Evolutionary conservation across 1,284 basidiomycete species (phyloP), one percentile per base, ranked within the genome.

Genomic region (Polyporus tsugae): DNA sequence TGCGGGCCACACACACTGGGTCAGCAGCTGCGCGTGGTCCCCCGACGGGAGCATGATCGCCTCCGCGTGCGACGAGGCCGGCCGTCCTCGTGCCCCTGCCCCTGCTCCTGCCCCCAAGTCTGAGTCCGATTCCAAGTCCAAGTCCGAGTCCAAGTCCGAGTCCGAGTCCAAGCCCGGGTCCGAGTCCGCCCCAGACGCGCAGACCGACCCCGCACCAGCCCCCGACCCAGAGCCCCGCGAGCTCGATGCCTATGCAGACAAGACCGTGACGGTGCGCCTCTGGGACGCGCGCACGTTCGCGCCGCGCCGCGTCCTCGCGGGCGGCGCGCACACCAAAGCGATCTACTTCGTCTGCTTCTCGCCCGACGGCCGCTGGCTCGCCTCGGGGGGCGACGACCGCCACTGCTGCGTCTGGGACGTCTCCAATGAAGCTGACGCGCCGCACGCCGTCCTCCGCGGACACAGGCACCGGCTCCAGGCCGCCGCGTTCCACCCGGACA

Each of bases 401-500:
- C 19, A 35, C 35, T 35, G 35, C 35, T 58, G 55, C n/a, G 33
- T 58, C 35, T 58, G 55, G 55, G 55, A 38, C 55, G 35, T 58
- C 46, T 49, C 46, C 46, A 29, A 2, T 29, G 29, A 29, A 29
- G 29, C 29, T 4, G 39, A 49, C 46, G 22, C 22, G 22, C 46
- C 46, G 4, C 46, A 49, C 46, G 46, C 22, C 22, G 46, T 49
- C 46, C 46, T 49, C 22, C 46, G 22, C 9, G 46, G 46, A 2
- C 46, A 49, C 46, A 22, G 46, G 46, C 46, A 25, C 46, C 22
- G 46, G 22, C 46, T 77, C 36, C 68, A 62, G 60, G 49, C 69
- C 25, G 69, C 72, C 38, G 73, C 74, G 10, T 77, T 77, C 63
- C 75, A 78, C 22, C 72, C 71, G 22, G 74, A 76, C 42, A 66